These are phyloP conservation scores for Parascedosporium putredinis DNA, from an alignment of 2,329 filamentous ascomycete species.

Conservation along the genomic window DNA sequence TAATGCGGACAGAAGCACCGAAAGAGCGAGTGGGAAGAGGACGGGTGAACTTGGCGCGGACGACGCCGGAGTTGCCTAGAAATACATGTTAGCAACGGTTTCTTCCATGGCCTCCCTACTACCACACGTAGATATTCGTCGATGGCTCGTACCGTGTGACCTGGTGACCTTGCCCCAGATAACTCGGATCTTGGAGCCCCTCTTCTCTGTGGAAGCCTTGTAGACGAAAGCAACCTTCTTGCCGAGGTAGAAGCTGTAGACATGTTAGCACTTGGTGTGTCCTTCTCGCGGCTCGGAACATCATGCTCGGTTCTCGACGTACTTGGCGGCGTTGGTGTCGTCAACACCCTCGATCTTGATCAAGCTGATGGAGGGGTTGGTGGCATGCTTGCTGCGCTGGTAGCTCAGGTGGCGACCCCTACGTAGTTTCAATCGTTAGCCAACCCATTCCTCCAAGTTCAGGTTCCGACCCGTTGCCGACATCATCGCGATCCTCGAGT, in stretches of 20 bases:
- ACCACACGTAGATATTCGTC: background rate
- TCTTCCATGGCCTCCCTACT: background rate
- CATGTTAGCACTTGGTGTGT: conserved; percentile 6
- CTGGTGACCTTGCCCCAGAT: conserved; percentile 99
- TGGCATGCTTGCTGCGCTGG: conserved; percentile 88
- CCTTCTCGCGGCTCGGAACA: background rate
- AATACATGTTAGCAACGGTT: background rate
- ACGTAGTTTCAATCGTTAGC: conserved; percentile 11
- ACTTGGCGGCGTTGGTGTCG: conserved; percentile 78
- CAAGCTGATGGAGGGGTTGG: conserved; percentile 81
- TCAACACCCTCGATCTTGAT: conserved; percentile 99
- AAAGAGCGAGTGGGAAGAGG: conserved; percentile 96
- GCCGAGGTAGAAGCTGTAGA: conserved; percentile 77
- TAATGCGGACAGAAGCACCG: conserved; percentile 90
- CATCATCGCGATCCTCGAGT: too few species aligned
- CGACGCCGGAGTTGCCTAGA: conserved; percentile 89
- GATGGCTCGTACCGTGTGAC: conserved; percentile 62
- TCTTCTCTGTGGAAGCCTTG: conserved; percentile 86
- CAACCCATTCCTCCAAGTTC: conserved; percentile 9
- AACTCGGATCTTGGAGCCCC: conserved; percentile 95
- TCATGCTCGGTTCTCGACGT: conserved; percentile 30
- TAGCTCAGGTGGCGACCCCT: conserved; percentile 98
- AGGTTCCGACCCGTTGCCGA: too few species aligned
- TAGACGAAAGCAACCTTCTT: conserved; percentile 99
- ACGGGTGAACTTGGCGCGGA: conserved; percentile 92